Base-by-base conservation (phyloP, 768 basidiomycete genomes). In the Russula sp. region DNA sequence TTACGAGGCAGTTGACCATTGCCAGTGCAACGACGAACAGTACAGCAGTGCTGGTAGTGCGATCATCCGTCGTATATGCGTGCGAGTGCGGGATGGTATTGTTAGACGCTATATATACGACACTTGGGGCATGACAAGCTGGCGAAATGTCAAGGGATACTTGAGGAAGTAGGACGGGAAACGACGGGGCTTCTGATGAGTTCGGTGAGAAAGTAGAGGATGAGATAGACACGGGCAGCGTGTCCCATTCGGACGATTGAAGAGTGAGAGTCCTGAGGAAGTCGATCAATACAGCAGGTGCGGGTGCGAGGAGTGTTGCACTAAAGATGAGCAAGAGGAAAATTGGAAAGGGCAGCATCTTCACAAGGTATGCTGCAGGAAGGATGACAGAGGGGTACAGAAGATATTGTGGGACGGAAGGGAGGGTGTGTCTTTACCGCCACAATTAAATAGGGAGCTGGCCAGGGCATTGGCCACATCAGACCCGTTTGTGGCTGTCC, bases 281-380 rank as follows among this genome's bases (percentile, higher is more conserved):
- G 50, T 49, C 51, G 7, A 60, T 2, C 22, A 64, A 44, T 27
- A 39, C 18, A 9, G n/a, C 22, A 5, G 58, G 59, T 16, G 48
- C 42, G 11, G 63, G 63, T 10, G 58, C 48, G 18, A 64, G 58
- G 9, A 64, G 4, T 20, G 58, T 49, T 50, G 48, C 58, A 44
- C 54, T 47, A 10, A 60, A 51, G 49, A 60, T 32, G 45, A 64
- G 48, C 20, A 64, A 22, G 32, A 64, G 58, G 14, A 64, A 50
- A 13, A 64, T 47, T 0, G 63, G 54, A 39, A 64, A 45, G 40
- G 54, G 58, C 2, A 64, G 54, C 63, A 64, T 64, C 13, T 14
- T 59, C 13, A 20, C 40, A 4, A 50, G 18, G 58, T 51, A 45
- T 20, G 49, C n/a, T 35, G 58, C 22, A 31, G 22, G 20, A 2